Evolutionary conservation across 163 green algal species (phyloP), one percentile per base, ranked within the genome.

Genomic region (Prototheca cutis): DNA sequence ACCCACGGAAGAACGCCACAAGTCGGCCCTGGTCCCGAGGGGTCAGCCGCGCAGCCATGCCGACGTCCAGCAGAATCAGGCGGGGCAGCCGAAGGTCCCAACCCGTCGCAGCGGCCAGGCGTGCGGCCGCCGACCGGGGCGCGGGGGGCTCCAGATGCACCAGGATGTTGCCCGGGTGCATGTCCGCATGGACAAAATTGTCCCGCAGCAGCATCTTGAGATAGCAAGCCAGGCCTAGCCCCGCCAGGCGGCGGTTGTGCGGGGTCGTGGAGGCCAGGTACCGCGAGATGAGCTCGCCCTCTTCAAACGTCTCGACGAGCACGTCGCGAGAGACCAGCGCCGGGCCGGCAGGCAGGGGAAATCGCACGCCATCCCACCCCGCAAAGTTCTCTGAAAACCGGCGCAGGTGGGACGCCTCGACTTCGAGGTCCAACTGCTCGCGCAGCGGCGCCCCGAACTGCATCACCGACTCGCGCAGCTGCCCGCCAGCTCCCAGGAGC

Each of bases 111-210:
- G 18, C 18, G 28, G 18, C 30, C 17, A 68, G 62, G 8, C n/a
- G 15, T 17, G n/a, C 39, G 25, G 19, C 17, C 8, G 48, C 6
- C 25, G 53, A 18, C 54, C 45, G 45, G 2, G 47, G 31, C 27
- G 34, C 45, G 2, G 62, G 62, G 45, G 33, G 48, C 54, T 59
- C 62, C 62, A 63, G 42, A 2, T 45, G 74, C 47, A 97, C 89
- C 36, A 98, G 60, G 51, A 98, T 96, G 73, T 98, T 98, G 48
- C 92, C 92, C 17, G 91, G 90, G 77, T 96, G 90, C 68, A 95
- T 73, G 74, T 96, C 90, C 4, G 85, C 85, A 68, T 97, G 91
- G 7, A 98, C 81, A 61, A 96, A 95, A 78, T 98, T 98, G 83
- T 99, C 93, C 33, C 72, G 66, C 55, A 95, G 70, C 48, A 84